A percentile compares a stretch with the other conserved stretches of the same genome.
Evolutionary conservation across 2,329 filamentous ascomycete species (phyloP).

Genomic region (Fusarium pilosicola): DNA sequence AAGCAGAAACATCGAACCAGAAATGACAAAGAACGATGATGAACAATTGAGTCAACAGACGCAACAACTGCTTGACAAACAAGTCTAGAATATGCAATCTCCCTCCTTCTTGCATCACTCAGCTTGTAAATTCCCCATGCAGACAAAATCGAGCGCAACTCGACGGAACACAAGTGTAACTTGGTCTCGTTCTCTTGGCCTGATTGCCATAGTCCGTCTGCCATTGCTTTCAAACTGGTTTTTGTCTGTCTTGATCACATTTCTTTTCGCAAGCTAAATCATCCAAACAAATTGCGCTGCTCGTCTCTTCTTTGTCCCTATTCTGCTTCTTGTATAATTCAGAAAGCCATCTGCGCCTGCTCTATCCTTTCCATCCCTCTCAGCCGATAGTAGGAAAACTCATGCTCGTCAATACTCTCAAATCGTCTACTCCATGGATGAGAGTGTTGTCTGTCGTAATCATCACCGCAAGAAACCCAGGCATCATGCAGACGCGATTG

Average conservation of each 20-base stretch:
- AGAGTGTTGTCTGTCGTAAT: conserved; percentile 41
- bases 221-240: conserved; percentile 24
- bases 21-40: conserved; percentile 14
- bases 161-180: neutral
- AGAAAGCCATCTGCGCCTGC: conserved; percentile 35
- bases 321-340: conserved; percentile 24
- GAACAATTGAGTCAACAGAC: conserved; percentile 26
- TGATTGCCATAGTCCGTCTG: conserved; percentile 5
- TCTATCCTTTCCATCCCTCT: conserved; percentile 16
- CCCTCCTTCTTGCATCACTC: conserved; percentile 21
- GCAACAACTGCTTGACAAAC: conserved; percentile 29
- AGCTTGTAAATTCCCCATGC: conserved; percentile 8
- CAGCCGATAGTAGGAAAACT: conserved; percentile 16
- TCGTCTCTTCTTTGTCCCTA: conserved; percentile 22
- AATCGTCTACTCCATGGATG: conserved; percentile 33
- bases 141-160: conserved; percentile 6
- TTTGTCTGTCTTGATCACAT: conserved; percentile 14
- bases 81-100: conserved; percentile 28
- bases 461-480: conserved; percentile 30
- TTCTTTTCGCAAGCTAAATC: conserved; percentile 12
- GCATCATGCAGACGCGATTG: neutral
- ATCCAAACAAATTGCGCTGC: conserved; percentile 10
- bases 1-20: conserved; percentile 30
- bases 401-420: conserved; percentile 26
- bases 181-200: neutral